These are phyloP conservation scores for Blakeslea trispora DNA, from an alignment of 371 early-diverging fungal genomes.

Conservation along the genomic window DNA sequence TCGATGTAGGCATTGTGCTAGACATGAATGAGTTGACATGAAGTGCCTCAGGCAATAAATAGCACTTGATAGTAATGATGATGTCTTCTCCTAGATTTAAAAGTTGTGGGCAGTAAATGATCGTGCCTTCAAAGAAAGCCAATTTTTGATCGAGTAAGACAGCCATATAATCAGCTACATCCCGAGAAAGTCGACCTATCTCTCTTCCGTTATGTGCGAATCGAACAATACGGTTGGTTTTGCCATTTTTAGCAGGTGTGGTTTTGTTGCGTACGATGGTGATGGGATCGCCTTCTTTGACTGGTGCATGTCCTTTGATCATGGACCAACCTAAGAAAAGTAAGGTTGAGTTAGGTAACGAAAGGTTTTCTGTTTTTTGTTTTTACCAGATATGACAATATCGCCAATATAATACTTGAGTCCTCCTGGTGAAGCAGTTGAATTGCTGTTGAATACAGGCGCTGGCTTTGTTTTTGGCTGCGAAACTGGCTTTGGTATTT, in stretches of 20 bases:
- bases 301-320: slow-evolving; percentile 27
- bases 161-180: slow-evolving; percentile 47
- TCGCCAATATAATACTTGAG: slow-evolving; percentile 40
- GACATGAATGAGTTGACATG: neutral
- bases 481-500: neutral
- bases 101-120: slow-evolving; percentile 37
- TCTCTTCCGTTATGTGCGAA: slow-evolving; percentile 41
- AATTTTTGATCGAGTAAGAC: slow-evolving; percentile 50
- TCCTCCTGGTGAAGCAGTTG: neutral
- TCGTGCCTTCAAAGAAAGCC: slow-evolving; percentile 48
- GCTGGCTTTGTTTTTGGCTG: neutral
- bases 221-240: slow-evolving; percentile 55
- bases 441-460: neutral
- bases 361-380: no score
- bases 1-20: neutral
- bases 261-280: slow-evolving; percentile 28
- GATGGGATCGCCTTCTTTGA: slow-evolving; percentile 35
- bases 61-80: slow-evolving; percentile 48
- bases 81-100: slow-evolving; percentile 59
- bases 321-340: slow-evolving; percentile 36
- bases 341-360: neutral
- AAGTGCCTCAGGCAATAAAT: slow-evolving; percentile 40
- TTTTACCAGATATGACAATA: slow-evolving; percentile 32
- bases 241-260: slow-evolving; percentile 5
- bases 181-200: slow-evolving; percentile 51